Conservation (phyloP, 352 stramenopile species). For the Phytophthora capsici region DNA sequence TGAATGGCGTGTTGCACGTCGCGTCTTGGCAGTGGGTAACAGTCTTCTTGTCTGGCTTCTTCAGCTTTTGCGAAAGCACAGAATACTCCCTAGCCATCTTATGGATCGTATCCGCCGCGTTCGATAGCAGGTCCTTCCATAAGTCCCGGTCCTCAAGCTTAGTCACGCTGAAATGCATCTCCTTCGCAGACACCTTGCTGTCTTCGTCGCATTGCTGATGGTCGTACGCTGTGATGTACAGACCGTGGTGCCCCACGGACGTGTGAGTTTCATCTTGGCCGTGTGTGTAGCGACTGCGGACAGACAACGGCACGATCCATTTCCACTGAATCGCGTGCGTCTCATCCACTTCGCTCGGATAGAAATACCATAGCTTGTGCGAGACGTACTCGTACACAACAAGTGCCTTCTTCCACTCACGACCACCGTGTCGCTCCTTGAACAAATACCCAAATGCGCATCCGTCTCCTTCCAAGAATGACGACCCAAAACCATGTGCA, state of each 20-base stretch:
- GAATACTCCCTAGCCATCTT: conserved; percentile 74
- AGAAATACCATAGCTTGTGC: conserved; percentile 92
- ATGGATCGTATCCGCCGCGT: conserved; percentile 66
- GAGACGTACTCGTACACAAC: conserved; percentile 89
- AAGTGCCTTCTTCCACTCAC: conserved; percentile 84
- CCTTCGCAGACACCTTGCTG: conserved; percentile 55
- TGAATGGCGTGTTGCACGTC: conserved; percentile 75
- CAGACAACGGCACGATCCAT: conserved; percentile 83
- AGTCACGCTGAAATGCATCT: conserved; percentile 86
- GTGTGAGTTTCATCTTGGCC: conserved; percentile 86
- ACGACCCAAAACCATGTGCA: conserved; percentile 85
- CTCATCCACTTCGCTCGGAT: conserved; percentile 85
- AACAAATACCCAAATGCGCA: conserved; percentile 89
- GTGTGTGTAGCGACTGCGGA: conserved; percentile 81
- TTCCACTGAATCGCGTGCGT: conserved; percentile 86
- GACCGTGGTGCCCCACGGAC: conserved; percentile 82
- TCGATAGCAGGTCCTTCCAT: conserved; percentile 78
- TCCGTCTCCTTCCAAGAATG: conserved; percentile 82
- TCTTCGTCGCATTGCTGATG: conserved; percentile 67
- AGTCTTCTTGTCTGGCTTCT: conserved; percentile 87
- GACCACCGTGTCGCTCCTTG: conserved; percentile 65
- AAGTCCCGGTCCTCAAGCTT: conserved; percentile 86
- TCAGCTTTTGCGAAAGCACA: conserved; percentile 65
- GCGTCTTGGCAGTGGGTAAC: conserved; percentile 80
- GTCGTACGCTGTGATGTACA: conserved; percentile 85